Conservation (phyloP, 805 yeast species). For the Debaryomyces prosopidis region DNA sequence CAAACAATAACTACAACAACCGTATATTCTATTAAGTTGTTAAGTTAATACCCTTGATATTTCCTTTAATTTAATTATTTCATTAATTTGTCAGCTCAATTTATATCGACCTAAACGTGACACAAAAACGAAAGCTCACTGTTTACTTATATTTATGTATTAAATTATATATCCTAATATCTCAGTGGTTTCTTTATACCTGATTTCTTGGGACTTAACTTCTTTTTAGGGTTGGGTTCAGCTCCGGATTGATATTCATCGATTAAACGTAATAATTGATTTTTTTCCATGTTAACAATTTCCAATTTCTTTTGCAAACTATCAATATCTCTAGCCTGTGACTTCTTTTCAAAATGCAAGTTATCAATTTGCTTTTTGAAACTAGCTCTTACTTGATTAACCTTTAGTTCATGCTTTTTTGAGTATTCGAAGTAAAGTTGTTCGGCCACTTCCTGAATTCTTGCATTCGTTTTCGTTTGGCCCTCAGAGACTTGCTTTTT, state of each 20-base stretch:
- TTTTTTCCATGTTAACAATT: constrained; percentile 45
- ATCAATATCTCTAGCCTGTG: constrained; percentile 52
- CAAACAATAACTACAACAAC: background rate
- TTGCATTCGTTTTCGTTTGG: constrained; percentile 49
- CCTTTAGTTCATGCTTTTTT: constrained; percentile 74
- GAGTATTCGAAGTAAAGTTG: constrained; percentile 73
- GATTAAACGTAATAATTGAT: constrained; percentile 49
- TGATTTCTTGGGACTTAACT: constrained; percentile 13
- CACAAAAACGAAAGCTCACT: constrained; percentile 4
- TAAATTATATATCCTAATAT: background rate
- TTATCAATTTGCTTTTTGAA: constrained; percentile 39
- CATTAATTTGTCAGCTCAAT: background rate
- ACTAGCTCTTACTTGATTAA: constrained; percentile 48
- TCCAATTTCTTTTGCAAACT: constrained; percentile 39
- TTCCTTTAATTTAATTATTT: background rate
- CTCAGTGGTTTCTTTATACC: constrained; percentile 3
- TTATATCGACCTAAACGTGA: background rate
- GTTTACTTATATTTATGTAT: background rate
- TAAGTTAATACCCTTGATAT: no score
- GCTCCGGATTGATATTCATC: constrained; percentile 6
- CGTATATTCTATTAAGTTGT: background rate
- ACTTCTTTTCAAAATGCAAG: constrained; percentile 43
- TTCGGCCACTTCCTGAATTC: constrained; percentile 63
- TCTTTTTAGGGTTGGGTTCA: background rate
- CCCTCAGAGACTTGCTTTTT: constrained; percentile 7